Percentiles rank a stretch among this genome's conserved stretches.
phyloP scores from a whole-genome alignment of 176 grass and related monocot species.

The Dendrocalamus sinicus region DNA sequence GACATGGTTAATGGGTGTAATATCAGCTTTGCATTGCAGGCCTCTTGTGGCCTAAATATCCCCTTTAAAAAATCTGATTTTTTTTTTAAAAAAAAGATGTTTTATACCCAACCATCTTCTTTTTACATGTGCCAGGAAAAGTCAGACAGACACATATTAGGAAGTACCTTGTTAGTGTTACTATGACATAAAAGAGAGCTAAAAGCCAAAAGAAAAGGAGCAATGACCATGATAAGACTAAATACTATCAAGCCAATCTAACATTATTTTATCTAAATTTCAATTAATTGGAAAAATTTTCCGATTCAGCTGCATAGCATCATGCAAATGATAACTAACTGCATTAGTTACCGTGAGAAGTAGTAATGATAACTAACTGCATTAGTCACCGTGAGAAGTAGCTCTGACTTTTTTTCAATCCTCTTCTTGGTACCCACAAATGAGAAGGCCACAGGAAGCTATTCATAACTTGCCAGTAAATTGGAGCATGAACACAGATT shows the following conservation, averaged over 20 bases:
- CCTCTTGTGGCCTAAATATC: neutral
- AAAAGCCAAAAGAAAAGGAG: neutral
- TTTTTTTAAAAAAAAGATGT: neutral
- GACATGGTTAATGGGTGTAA: neutral
- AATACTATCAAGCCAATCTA: slow-evolving; percentile 2
- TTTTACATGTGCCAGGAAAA: neutral
- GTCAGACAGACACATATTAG: neutral
- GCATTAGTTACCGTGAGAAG: slow-evolving; percentile 10
- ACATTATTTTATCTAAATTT: slow-evolving; percentile 27
- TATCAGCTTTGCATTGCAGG: neutral
- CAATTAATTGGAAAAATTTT: neutral
- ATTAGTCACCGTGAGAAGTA: slow-evolving; percentile 23
- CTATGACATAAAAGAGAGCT: neutral
- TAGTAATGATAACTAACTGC: slow-evolving; percentile 30
- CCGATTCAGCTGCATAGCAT: neutral
- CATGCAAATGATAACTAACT: slow-evolving; percentile 31
- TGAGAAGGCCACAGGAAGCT: neutral
- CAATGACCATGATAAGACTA: neutral
- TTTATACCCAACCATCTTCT: neutral
- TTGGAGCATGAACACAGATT: neutral
- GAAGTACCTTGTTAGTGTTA: slow-evolving; percentile 7
- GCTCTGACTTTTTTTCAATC: neutral
- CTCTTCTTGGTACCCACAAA: slow-evolving; percentile 14
- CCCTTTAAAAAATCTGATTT: neutral
- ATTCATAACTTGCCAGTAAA: slow-evolving; percentile 31